Evolutionary conservation across 768 basidiomycete species (phyloP), one percentile per base, ranked within the genome.

Genomic region (Piloderma croceum): DNA sequence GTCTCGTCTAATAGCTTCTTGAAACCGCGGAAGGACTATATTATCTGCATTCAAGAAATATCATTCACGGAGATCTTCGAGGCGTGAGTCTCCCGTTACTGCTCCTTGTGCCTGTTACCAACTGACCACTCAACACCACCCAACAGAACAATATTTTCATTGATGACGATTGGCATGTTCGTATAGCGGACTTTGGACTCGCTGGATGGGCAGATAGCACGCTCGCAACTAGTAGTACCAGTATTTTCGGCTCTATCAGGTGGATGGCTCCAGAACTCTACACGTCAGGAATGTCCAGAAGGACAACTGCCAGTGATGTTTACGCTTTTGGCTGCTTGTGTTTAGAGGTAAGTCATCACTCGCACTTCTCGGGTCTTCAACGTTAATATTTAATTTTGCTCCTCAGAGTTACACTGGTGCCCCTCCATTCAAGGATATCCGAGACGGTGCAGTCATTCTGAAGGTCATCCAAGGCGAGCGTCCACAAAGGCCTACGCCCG

Each of bases 191-290:
- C 29, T 48, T 48, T 24, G 47, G 47, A n/a, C 20, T 48, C 10
- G 9, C 33, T 6, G 22, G 12, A 6, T 20, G 41, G 1, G 20
- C 38, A 19, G 42, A 39, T 15, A 15, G 10, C 10, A 29, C 27
- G 10, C 9, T 29, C 15, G 36, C 47, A 3, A 46, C 52, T 6
- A 51, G 51, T 22, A 51, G 53, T 3, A 53, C 59, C 4, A 53
- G 46, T 24, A 47, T 50, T 10, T 51, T 48, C 4, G 62, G 61
- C 15, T 51, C 55, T 18, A 44, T 53, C 6, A 38, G 59, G n/a
- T 65, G 62, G 60, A 65, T 61, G 62, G 59, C 61, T 2, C 64
- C 64, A 7, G 64, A 65, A 44, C 47, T 65, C 11, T 53, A 60
- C n/a, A 44, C 56, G 27, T 60, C 63, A 3, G 57, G 56, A 27